A percentile compares a stretch with the other conserved stretches of the same genome.
phyloP scores from a whole-genome alignment of 805 yeast genomes.

The Candida ovalis region DNA sequence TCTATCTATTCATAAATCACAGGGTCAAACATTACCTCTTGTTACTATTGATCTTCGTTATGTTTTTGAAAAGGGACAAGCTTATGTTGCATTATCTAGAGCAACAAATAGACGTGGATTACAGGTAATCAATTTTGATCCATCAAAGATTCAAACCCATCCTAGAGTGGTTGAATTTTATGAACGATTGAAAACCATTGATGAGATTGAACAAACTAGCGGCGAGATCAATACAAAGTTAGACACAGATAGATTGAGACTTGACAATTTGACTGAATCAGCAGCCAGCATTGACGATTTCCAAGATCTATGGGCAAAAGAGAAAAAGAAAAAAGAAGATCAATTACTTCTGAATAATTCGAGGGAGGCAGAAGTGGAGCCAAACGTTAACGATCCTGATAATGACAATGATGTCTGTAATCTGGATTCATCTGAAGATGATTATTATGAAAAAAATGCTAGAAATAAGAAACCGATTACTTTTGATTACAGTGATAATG shows the following conservation, averaged over 20 bases:
- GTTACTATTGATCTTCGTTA: constrained; percentile 64
- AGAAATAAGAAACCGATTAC: not conserved
- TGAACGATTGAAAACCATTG: constrained; percentile 37
- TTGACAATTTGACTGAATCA: constrained; percentile 10
- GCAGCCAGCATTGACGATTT: constrained; percentile 15
- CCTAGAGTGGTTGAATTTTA: constrained; percentile 71
- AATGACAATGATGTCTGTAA: too few relatives aligned
- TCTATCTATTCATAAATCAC: constrained; percentile 85
- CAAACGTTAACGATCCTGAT: too few relatives aligned
- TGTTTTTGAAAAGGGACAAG: constrained; percentile 82
- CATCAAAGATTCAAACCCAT: constrained; percentile 63
- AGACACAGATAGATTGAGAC: constrained; percentile 6
- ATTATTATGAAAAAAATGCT: too few relatives aligned
- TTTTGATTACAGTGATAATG: not conserved
- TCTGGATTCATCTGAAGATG: too few relatives aligned
- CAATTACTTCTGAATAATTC: not conserved
- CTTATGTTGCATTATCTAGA: constrained; percentile 91
- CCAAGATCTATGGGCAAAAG: constrained; percentile 1
- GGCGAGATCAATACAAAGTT: not conserved
- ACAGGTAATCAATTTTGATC: constrained; percentile 73
- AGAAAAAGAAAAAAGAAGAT: not conserved
- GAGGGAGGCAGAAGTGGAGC: not conserved
- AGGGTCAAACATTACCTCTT: constrained; percentile 75
- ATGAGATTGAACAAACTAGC: constrained; percentile 21
- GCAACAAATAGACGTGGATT: constrained; percentile 76